Base-by-base conservation (phyloP, 2,329 filamentous ascomycete genomes). In the Colletotrichum cereale region DNA sequence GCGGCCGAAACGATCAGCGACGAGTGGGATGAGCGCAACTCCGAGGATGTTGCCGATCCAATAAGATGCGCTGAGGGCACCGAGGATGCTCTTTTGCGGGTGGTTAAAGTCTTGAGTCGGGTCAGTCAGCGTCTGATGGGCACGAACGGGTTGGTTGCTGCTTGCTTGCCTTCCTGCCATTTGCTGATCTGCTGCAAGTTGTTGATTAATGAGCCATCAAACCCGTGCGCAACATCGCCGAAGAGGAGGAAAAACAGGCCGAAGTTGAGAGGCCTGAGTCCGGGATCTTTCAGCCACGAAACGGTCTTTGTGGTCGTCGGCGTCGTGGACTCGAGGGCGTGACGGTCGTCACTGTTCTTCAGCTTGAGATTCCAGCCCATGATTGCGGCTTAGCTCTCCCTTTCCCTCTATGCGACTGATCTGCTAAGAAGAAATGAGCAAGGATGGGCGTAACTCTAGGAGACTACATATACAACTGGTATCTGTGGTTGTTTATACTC, bases 201-300 rank as follows among this genome's bases (percentile, higher is more conserved):
- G 69, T 87, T 86, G 80, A 87, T 85, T 79, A 87, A 84, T 18
- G 81, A 83, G 2, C 84, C 84, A 73, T 86, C 84, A 42, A 86
- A 87, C 1, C 85, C 84, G 67, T 83, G 85, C 5, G 86, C 86
- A 38, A 79, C 79, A 38, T 80, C 80, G 8, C 79, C 78, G 31
- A 80, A 79, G 14, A 82, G 77, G 5, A 78, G 74, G 47, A 79
- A 73, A 60, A 81, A 82, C 1, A 82, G 77, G 1, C 68, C 65
- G 10, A 71, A 68, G 47, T 71, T 71, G 24, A 71, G 65, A 1
- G 68, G 68, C 7, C 68, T 38, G 8, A 71, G 68, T 3, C 68
- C 68, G 0, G 36, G 50, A 1, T 71, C 68, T 21, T 68, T 68
- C 0, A 68, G 38, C 68, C 68, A 71, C 7, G 58, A 26, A 10